These are phyloP conservation scores for Echria macrotheca DNA, from an alignment of 495 filamentous ascomycete species.

Conservation along the genomic window DNA sequence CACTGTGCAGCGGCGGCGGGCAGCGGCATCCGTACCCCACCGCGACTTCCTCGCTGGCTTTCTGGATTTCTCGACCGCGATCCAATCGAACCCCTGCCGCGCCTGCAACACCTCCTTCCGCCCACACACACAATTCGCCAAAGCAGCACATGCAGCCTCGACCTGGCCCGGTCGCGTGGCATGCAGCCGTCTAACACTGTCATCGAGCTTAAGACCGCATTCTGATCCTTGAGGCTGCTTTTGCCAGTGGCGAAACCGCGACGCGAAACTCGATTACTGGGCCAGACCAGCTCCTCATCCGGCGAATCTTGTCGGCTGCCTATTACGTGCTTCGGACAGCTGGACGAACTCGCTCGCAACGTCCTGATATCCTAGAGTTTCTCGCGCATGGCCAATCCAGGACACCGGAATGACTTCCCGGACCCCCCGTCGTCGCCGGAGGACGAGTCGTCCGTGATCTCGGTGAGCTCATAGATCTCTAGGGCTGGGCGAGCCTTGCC, in stretches of 20 bases:
- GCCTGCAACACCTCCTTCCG: slow-evolving; percentile 1
- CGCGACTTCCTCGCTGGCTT: neutral
- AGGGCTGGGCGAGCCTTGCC: neutral
- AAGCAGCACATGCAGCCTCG: slow-evolving; percentile 10
- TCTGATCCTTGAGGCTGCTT: no score
- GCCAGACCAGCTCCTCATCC: no score
- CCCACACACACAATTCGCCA: neutral
- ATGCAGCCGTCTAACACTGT: slow-evolving; percentile 1
- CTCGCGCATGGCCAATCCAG: slow-evolving; percentile 53
- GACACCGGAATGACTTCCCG: slow-evolving; percentile 46
- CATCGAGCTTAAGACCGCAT: no score
- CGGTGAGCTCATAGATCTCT: slow-evolving; percentile 33
- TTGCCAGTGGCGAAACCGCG: no score
- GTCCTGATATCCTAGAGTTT: no score
- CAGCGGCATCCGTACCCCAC: neutral
- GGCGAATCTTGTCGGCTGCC: no score
- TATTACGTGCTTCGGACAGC: no score
- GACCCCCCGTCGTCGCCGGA: slow-evolving; percentile 39
- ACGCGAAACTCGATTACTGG: no score
- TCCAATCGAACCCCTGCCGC: slow-evolving; percentile 13
- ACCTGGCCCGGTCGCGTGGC: slow-evolving; percentile 14
- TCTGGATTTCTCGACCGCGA: neutral
- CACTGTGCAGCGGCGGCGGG: no score
- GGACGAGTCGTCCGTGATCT: slow-evolving; percentile 48
- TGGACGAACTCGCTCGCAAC: no score